Evolutionary conservation across 148 eudicot genomes (phyloP), one percentile per base, ranked within the genome.

Genomic region (Heliamphora exappendiculata): DNA sequence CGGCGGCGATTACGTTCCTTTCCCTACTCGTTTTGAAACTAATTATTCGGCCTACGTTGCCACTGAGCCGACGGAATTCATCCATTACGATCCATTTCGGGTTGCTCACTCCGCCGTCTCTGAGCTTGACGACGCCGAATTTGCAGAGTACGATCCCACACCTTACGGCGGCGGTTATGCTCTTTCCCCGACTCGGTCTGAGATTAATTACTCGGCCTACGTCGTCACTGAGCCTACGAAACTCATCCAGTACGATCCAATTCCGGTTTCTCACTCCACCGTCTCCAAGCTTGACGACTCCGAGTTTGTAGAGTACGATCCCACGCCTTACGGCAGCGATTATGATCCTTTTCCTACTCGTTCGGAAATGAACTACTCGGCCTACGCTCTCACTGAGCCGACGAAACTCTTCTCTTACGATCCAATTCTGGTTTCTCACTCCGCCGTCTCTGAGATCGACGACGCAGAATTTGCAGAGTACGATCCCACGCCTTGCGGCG

Each of bases 281-380:
- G 16, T 29, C 19, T 0, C 53, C 6, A 74, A 33, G 19, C 89
- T 17, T 63, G 57, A 66, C 57, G 80, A 86, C 47, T 3, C 11
- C 33, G 67, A 62, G 6, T 62, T 31, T 3, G 67, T 29, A 31
- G 67, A 62, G 39, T 62, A 62, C 11, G 84, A 90, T 79, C 87
- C 90, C 2, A 80, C 86, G 0, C 90, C 93, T 24, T 91, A 78
- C 63, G 81, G 49, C 39, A 96, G 96, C 20, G 98, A 96, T 9
- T 62, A 62, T 76, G 82, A 83, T 70, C 79, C 72, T 11, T 74
- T 37, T 71, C 44, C 64, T 17, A 71, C 84, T 59, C n/a, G 51
- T 7, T 24, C 75, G 34, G 73, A 39, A 7, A 19, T 62, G 14
- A 75, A 75, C 75, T 78, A 75, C 72, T 81, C 34, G 24, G 36